phyloP scores from a whole-genome alignment of 1,284 basidiomycete genomes.

The Macrocystidia cucumis region DNA sequence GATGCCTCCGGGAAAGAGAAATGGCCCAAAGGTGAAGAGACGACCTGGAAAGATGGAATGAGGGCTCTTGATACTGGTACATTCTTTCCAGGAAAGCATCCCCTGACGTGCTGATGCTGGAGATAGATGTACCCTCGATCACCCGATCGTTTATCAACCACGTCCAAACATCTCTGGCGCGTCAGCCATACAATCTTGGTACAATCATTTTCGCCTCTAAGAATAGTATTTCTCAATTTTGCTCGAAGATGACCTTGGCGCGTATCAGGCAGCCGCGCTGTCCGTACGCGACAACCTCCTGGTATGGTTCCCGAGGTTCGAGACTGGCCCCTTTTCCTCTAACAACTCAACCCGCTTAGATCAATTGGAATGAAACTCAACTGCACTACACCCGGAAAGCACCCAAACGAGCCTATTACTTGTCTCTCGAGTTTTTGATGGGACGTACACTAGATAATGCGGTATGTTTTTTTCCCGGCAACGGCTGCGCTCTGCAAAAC shows the following conservation, averaged over 20 bases:
- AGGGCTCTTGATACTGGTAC: conserved; percentile 51
- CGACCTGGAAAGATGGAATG: conserved; percentile 67
- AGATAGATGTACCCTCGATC: conserved; percentile 54
- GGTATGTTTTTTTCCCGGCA: conserved; percentile 14
- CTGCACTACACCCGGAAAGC: conserved; percentile 59
- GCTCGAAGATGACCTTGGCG: conserved; percentile 59
- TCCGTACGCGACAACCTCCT: conserved; percentile 83
- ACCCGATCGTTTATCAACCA: conserved; percentile 80
- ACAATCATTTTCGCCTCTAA: conserved; percentile 9
- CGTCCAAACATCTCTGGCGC: conserved; percentile 81
- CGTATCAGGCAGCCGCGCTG: conserved; percentile 76
- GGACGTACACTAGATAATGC: conserved; percentile 86
- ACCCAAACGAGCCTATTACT: conserved; percentile 86
- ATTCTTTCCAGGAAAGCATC: conserved; percentile 11
- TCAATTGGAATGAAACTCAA: conserved; percentile 80
- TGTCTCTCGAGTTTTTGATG: conserved; percentile 87
- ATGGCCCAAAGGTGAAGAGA: conserved; percentile 82
- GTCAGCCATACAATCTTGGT: conserved; percentile 80
- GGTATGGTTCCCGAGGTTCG: conserved; percentile 28
- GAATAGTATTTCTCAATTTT: not conserved
- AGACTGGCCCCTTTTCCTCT: conserved; percentile 3
- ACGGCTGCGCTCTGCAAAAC: not conserved
- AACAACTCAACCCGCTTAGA: conserved; percentile 30
- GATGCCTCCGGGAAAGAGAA: conserved; percentile 71
- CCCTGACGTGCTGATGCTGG: conserved; percentile 7